Conservation (phyloP, 768 basidiomycete genomes). For the Leucocoprinus leucothites region DNA sequence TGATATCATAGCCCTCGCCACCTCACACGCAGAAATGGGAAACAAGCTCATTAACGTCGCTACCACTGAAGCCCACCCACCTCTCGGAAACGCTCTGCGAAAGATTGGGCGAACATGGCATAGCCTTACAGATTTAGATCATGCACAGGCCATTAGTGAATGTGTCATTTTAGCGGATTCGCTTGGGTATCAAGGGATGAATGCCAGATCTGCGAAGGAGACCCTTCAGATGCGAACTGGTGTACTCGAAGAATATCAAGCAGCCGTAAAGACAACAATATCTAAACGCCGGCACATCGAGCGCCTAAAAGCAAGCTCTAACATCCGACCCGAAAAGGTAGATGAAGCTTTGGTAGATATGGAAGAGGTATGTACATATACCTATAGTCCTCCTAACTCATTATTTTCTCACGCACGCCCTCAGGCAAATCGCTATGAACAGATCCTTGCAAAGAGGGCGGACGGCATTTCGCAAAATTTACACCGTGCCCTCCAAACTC, state of each 20-base stretch:
- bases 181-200: slow-evolving; percentile 93
- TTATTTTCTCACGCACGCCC: slow-evolving; percentile 7
- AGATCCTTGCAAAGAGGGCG: slow-evolving; percentile 78
- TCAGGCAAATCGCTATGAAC: slow-evolving; percentile 90
- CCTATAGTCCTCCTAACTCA: background rate
- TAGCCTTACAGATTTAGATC: slow-evolving; percentile 82
- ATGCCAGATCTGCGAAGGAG: slow-evolving; percentile 96
- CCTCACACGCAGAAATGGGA: slow-evolving; percentile 85
- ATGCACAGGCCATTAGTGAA: slow-evolving; percentile 91
- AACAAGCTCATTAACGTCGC: slow-evolving; percentile 88
- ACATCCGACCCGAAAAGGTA: slow-evolving; percentile 80
- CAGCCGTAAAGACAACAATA: slow-evolving; percentile 90
- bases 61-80: slow-evolving; percentile 83
- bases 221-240: slow-evolving; percentile 86
- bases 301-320: slow-evolving; percentile 79
- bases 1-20: slow-evolving; percentile 59
- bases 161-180: slow-evolving; percentile 96
- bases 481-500: slow-evolving; percentile 79
- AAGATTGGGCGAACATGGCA: slow-evolving; percentile 89
- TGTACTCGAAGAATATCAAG: slow-evolving; percentile 92
- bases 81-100: slow-evolving; percentile 77
- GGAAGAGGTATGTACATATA: slow-evolving; percentile 74
- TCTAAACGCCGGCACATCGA: slow-evolving; percentile 92
- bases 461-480: slow-evolving; percentile 93
- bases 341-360: slow-evolving; percentile 91